Percentiles rank a stretch among this genome's conserved stretches.
These are phyloP conservation scores for Bruguiera hainesii DNA, from an alignment of 441 rosid species.

Conservation along the genomic window DNA sequence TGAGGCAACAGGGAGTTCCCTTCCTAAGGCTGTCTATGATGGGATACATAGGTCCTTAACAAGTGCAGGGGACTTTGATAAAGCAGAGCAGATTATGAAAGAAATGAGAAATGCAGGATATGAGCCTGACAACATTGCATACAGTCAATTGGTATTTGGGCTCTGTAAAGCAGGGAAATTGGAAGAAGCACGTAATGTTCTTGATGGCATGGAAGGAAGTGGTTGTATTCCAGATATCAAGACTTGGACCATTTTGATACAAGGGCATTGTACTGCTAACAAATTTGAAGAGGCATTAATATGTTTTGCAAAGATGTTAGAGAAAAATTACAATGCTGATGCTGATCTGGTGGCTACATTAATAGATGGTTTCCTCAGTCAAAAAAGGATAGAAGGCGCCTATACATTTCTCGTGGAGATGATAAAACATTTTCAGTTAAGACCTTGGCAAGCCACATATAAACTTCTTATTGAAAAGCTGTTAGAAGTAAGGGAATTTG, in stretches of 20 bases:
- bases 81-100: conserved; percentile 56
- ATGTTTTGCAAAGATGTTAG: conserved; percentile 59
- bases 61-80: conserved; percentile 54
- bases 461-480: conserved; percentile 65
- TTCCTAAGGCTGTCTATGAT: conserved; percentile 71
- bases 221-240: conserved; percentile 69
- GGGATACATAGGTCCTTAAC: conserved; percentile 79
- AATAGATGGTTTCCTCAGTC: conserved; percentile 56
- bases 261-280: conserved; percentile 67
- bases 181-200: conserved; percentile 62
- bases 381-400: conserved; percentile 61
- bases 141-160: conserved; percentile 82
- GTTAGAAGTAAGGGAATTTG: conserved; percentile 58
- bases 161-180: conserved; percentile 75
- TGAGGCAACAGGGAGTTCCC: conserved; percentile 50
- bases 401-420: conserved; percentile 53
- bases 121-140: conserved; percentile 79
- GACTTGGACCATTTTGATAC: conserved; percentile 92
- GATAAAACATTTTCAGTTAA: conserved; percentile 44
- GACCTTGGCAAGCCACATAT: conserved; percentile 84
- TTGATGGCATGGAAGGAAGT: conserved; percentile 64
- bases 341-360: conserved; percentile 63
- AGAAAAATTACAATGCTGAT: conserved; percentile 50
- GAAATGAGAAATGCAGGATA: conserved; percentile 65
- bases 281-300: conserved; percentile 57